Evolutionary conservation across 176 grass and related monocot species (phyloP), one percentile per base, ranked within the genome.

Genomic region (Alopecurus myosuroides): DNA sequence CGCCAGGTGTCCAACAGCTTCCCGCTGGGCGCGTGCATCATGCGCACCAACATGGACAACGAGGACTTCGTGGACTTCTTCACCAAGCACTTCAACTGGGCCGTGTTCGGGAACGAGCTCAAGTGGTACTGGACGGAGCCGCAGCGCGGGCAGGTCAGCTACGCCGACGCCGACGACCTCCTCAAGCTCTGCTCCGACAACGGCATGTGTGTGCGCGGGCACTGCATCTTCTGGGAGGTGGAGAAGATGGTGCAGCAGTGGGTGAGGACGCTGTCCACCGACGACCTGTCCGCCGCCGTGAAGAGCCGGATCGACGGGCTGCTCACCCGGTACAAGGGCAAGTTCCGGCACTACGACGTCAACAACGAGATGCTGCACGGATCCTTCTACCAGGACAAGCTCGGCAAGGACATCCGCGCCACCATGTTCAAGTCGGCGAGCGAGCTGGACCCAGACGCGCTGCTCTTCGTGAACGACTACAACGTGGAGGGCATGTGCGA

Each of bases 41-140:
- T 83, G 78, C 88, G 93, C 30, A 95, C 87, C 50, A 94, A 91
- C 91, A 95, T 98, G 71, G 96, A 98, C 68, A 98, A 98, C 60
- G 96, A 98, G 77, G 93, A 98, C 70, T 98, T 77, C 26, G 96
- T 98, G 58, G 78, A 83, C 6, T 98, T 98, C 87, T 87, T 98
- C 52, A 77, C 88, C 3, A 90, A 87, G 37, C 37, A 94, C 77
- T 98, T 98, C 93, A 98, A 98, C 76, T 95, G 96, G 96, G 89
- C 89, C 0, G 96, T 95, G 66, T 98, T 98, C 67, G 93, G 85
- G 7, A 98, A 95, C 76, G 96, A 98, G 93, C 93, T 94, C 53
- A 98, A 98, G 83, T 98, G 96, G 96, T 95, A 95, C 89, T 92
- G 89, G 84, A 98, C 96, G 15, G 96, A 98, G 86, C 87, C 93